Base-by-base conservation (phyloP, 2,329 filamentous ascomycete genomes). In the Monilinia fructigena region DNA sequence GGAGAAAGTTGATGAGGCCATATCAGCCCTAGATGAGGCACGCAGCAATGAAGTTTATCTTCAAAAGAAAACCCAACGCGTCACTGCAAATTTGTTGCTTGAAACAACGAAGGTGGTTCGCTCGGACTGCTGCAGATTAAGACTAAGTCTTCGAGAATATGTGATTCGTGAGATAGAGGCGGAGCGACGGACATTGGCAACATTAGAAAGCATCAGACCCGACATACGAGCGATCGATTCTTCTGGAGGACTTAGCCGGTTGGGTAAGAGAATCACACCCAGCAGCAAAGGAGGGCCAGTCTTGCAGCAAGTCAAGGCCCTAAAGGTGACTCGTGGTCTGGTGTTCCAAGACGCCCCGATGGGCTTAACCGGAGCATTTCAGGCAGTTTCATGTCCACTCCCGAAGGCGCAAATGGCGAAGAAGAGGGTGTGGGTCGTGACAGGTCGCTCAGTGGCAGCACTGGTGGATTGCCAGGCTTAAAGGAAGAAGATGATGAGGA, bases 1-100 rank as follows among this genome's bases (percentile, higher is more conserved):
- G 47, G 95, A 99, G 76, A 99, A 98, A 80, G 95, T 98, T 38
- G 95, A 99, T 76, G 95, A 99, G 79, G 95, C 95, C n/a, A 96
- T 99, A 74, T 85, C 88, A 23, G 86, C 92, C 5, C 84, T 98
- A 5, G 93, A 97, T 70, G 95, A 98, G 75, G 95, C 95, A 4
- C 85, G 90, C 65, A 88, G 85, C 70, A 87, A 91, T 72, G 95
- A 99, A 79, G 82, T 87, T 18, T 91, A 93, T 74, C 85, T 99
- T 31, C 86, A 87, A 68, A 87, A 91, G 73, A 97, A 97, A 80
- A 96, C 93, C 0, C 88, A 92, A 69, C 87, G 92, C 58, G 94
- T 99, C 12, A 98, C 95, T 0, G 83, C 89, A 56, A 97, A 97
- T 76, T 85, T 99, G 2, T 84, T 97, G 1, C 85, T 90, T 66